Percentiles rank a stretch among this genome's conserved stretches.
phyloP scores from a whole-genome alignment of 2,329 filamentous ascomycete species.

The Aspergillus aculeatus region DNA sequence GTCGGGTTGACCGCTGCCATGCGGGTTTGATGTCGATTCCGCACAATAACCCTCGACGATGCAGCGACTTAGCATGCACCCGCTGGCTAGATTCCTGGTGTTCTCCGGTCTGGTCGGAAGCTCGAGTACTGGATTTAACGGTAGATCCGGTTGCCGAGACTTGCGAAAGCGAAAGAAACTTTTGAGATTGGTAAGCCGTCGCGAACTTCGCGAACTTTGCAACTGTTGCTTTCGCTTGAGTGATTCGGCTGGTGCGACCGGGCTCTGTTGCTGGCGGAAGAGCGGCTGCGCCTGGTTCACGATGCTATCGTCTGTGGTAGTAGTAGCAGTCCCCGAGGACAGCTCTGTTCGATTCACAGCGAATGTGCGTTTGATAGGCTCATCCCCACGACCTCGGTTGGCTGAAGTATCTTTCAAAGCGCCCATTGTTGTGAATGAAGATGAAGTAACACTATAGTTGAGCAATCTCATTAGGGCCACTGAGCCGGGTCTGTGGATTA shows the following conservation, averaged over 20 bases:
- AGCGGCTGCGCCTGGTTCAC: neutral
- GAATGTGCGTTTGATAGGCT: neutral
- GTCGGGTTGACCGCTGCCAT: neutral
- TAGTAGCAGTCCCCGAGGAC: neutral
- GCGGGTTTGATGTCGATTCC: neutral
- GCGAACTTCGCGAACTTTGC: constrained; percentile 10
- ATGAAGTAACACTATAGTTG: neutral
- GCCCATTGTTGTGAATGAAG: neutral
- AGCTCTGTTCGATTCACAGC: neutral
- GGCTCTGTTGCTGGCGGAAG: neutral
- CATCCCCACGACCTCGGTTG: neutral
- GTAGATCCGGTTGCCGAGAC: constrained; percentile 8
- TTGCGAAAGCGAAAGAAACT: constrained; percentile 19
- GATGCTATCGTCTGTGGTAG: neutral
- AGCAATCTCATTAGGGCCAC: neutral
- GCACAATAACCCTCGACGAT: neutral
- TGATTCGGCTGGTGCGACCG: neutral
- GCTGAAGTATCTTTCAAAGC: neutral
- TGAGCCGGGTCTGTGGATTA: neutral
- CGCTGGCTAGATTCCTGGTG: neutral
- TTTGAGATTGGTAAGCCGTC: constrained; percentile 17
- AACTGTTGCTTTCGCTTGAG: neutral
- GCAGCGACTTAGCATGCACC: neutral
- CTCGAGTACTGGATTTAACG: neutral
- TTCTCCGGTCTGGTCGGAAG: neutral